These are phyloP conservation scores for Capsella bursapastoris DNA, from an alignment of 345 rosid species.

Conservation along the genomic window DNA sequence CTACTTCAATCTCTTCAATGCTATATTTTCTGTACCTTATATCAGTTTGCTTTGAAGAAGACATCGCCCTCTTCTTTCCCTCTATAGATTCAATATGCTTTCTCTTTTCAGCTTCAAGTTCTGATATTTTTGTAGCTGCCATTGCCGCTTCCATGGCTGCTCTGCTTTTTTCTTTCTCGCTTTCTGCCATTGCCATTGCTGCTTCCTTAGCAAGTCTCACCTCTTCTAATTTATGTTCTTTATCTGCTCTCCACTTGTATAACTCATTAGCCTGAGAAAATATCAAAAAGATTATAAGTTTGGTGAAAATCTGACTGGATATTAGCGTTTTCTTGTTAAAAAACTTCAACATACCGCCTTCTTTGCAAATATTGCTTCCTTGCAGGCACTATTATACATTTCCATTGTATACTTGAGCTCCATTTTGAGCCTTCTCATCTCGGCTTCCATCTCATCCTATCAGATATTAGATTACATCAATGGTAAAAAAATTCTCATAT, in stretches of 20 bases:
- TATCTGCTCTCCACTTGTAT: slow-evolving; percentile 61
- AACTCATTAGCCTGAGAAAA: slow-evolving; percentile 60
- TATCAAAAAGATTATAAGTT: neutral
- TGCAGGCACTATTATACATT: slow-evolving; percentile 73
- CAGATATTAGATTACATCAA: neutral
- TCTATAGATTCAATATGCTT: slow-evolving; percentile 52
- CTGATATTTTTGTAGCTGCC: slow-evolving; percentile 59
- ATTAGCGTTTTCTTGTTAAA: neutral
- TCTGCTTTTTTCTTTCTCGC: slow-evolving; percentile 62
- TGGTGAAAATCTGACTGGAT: neutral
- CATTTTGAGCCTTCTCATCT: slow-evolving; percentile 74
- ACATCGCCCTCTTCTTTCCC: slow-evolving; percentile 42
- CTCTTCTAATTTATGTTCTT: slow-evolving; percentile 56
- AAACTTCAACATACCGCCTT: slow-evolving; percentile 49
- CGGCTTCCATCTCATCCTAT: slow-evolving; percentile 82
- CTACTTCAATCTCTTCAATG: slow-evolving; percentile 80
- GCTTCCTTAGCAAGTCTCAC: slow-evolving; percentile 62
- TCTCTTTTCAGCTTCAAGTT: slow-evolving; percentile 66
- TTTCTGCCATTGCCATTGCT: slow-evolving; percentile 61
- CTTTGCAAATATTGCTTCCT: slow-evolving; percentile 75
- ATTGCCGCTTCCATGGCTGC: slow-evolving; percentile 68
- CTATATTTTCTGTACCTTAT: slow-evolving; percentile 62
- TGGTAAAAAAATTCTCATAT: too few relatives aligned
- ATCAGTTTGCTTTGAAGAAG: slow-evolving; percentile 40
- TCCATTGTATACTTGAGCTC: slow-evolving; percentile 83